Evolutionary conservation across 2,329 filamentous ascomycete species (phyloP), one percentile per base, ranked within the genome.

Genomic region (Coniosporium tulheliwenetii): DNA sequence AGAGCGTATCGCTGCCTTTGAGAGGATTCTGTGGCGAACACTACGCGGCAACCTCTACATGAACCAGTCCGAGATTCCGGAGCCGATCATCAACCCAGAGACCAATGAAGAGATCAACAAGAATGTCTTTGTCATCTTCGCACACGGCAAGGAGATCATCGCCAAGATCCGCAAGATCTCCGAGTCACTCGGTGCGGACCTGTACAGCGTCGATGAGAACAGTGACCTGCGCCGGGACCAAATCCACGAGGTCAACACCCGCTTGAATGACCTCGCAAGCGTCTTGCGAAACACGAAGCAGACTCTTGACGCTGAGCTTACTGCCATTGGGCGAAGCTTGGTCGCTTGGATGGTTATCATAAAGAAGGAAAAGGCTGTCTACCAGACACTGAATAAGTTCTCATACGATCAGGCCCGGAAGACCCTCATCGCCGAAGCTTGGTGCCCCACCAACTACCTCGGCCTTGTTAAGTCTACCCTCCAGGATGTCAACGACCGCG

Each of bases 111-210:
- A 84, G 48, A 73, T 93, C 52, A 78, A 82, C 69, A 98, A 98
- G 77, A 98, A 95, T 52, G 91, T 98, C 42, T 98, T 98, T 56
- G 89, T 98, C 56, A 98, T 98, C 61, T 98, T 98, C 53, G 91
- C 91, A 10, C 91, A 98, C 56, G 91, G 91, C 57, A 94, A 94
- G 64, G 89, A 96, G 63, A 94, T 98, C 51, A 79, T 98, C 53
- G 84, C 87, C 56, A 98, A 98, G 77, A 96, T 98, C 58, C 79
- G 91, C 56, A 96, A 95, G 73, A 96, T 98, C 45, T 96, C 89
- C 1, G 91, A 98, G 66, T 95, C 87, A 8, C 80, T 98, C 63
- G 85, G 89, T 45, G 91, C 93, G 42, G 85, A 94, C 56, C 75
- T 96, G 45, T 98, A 98, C 71, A 86, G 79, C 50, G 91, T 98